These are phyloP conservation scores for Phylloporus arenicola DNA, from an alignment of 768 basidiomycete genomes.

Conservation along the genomic window DNA sequence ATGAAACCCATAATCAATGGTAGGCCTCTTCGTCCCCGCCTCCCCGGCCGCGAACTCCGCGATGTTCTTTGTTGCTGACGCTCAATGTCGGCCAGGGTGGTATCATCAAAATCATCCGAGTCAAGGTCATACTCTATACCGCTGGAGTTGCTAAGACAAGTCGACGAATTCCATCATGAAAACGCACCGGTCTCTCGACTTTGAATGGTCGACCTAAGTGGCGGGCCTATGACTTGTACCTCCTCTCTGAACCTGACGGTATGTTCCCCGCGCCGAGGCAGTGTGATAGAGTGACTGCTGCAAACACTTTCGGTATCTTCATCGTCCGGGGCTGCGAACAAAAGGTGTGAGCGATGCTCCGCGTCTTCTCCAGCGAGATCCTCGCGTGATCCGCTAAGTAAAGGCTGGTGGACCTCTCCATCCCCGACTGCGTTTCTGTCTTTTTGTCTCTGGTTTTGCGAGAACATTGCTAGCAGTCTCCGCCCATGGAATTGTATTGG, in stretches of 20 bases:
- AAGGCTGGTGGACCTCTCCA: constrained; percentile 50
- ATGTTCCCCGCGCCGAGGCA: constrained; percentile 36
- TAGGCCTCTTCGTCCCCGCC: constrained; percentile 50
- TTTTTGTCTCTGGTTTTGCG: constrained; percentile 26
- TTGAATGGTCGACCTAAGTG: constrained; percentile 63
- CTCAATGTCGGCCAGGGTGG: constrained; percentile 28
- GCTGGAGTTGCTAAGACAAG: constrained; percentile 7
- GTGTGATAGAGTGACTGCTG: constrained; percentile 28
- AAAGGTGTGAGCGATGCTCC: constrained; percentile 25
- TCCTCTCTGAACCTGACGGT: constrained; percentile 63
- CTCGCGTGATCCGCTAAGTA: constrained; percentile 46
- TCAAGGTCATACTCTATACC: constrained; percentile 79
- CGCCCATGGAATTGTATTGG: constrained; percentile 16
- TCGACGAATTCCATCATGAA: constrained; percentile 11
- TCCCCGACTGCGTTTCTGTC: constrained; percentile 20
- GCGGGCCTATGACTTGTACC: constrained; percentile 61
- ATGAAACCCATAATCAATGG: constrained; percentile 78
- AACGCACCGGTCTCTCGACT: constrained; percentile 80
- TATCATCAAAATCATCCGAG: constrained; percentile 72
- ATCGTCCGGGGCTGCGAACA: constrained; percentile 54
- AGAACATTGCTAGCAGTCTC: constrained; percentile 22
- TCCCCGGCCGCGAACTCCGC: constrained; percentile 27
- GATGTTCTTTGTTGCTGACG: constrained; percentile 22
- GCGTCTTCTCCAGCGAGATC: constrained; percentile 30
- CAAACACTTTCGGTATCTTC: constrained; percentile 42